Evolutionary conservation across 345 rosid genomes (phyloP), one percentile per base, ranked within the genome.

Genomic region (Melastoma malabathricum): DNA sequence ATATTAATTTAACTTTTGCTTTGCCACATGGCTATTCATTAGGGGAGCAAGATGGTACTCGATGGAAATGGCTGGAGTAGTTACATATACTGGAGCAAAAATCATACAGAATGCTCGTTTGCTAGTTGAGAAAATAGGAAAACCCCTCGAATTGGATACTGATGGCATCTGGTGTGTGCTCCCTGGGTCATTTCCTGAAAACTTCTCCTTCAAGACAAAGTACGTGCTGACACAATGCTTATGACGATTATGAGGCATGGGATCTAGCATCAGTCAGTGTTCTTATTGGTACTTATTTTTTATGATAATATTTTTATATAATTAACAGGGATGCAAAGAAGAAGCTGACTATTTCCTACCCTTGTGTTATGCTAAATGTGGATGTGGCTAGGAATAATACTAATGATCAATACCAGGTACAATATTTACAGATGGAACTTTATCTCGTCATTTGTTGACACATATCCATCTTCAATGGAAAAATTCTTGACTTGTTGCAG

Each of bases 41-140:
- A 89, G 97, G 77, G 98, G 98, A 66, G 98, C 98, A 66, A 84
- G 98, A 72, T 86, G 98, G 98, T 90, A 86, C 73, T 90, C 98
- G 17, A 90, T 86, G 98, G 98, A 90, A 80, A 90, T 90, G 98
- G 98, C 98, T 63, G 96, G 98, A 63, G 98, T 86, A 48, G 98
- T 90, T 64, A 90, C 98, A 19, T 86, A 90, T 67, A 90, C 96
- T 55, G 98, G 98, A 61, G 98, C 96, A 65, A 90, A 90, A 78
- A 90, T 90, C 48, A 90, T 90, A 63, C 98, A 90, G 69, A 86
- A 86, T 74, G 98, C 98, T 59, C 89, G 82, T 52, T 69, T 86
- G 68, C 94, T 90, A 56, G 76, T 90, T 66, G 92, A 90, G 53
- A 80, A 79, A 74, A 90, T 90, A 68, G 98, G 98, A 68, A 90